Conservation (phyloP, 768 basidiomycete species). For the Boletus fagicola region DNA sequence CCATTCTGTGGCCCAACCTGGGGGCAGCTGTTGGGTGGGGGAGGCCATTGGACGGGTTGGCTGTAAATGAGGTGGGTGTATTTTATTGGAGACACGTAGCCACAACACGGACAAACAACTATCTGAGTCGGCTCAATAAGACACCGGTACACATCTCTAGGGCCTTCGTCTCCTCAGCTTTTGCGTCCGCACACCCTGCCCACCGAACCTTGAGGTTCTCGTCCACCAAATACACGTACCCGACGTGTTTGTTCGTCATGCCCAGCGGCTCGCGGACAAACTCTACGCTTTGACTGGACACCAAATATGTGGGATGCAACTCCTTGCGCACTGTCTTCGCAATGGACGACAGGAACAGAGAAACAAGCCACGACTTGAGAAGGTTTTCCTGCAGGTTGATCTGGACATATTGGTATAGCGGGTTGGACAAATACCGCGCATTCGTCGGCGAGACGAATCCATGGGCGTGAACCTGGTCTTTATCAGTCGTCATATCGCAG, state of each 20-base stretch:
- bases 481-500: background rate
- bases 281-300: slow-evolving; percentile 83
- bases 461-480: slow-evolving; percentile 66
- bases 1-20: slow-evolving; percentile 95
- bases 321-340: slow-evolving; percentile 61
- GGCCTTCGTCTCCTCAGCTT: slow-evolving; percentile 63
- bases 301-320: slow-evolving; percentile 69
- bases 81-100: slow-evolving; percentile 27
- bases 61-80: background rate
- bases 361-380: slow-evolving; percentile 87
- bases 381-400: slow-evolving; percentile 95
- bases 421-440: slow-evolving; percentile 48
- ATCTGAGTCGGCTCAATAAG: slow-evolving; percentile 53
- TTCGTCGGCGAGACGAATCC: slow-evolving; percentile 65
- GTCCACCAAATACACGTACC: slow-evolving; percentile 91
- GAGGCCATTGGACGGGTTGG: slow-evolving; percentile 35
- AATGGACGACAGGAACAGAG: slow-evolving; percentile 76
- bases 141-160: slow-evolving; percentile 70
- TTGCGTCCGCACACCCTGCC: slow-evolving; percentile 89
- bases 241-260: slow-evolving; percentile 86
- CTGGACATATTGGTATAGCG: slow-evolving; percentile 71
- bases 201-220: slow-evolving; percentile 82
- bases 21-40: slow-evolving; percentile 70
- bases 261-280: slow-evolving; percentile 82
- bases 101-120: slow-evolving; percentile 30